phyloP scores from a whole-genome alignment of 1,284 basidiomycete genomes.

The Volvariella volvacea region DNA sequence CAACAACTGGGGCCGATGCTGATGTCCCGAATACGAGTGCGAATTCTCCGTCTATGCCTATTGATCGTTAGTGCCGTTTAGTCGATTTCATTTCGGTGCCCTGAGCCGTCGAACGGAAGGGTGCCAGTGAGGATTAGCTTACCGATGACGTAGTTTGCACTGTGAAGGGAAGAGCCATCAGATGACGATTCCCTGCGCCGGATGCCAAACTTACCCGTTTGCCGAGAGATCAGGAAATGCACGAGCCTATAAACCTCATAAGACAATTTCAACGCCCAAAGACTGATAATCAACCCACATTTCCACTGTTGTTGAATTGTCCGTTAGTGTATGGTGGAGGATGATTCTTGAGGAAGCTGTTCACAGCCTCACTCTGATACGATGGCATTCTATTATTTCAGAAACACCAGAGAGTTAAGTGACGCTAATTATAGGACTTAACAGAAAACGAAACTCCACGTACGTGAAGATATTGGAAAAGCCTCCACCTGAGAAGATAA shows the following conservation, averaged over 20 bases:
- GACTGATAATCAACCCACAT: conserved; percentile 21
- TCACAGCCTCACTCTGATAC: neutral
- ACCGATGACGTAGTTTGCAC: conserved; percentile 38
- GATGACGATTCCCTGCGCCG: no score
- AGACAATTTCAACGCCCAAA: neutral
- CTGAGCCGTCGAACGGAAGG: no score
- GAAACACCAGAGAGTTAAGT: no score
- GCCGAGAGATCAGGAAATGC: conserved; percentile 41
- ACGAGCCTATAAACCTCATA: conserved; percentile 22
- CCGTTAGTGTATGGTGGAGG: conserved; percentile 32
- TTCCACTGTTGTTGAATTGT: conserved; percentile 43
- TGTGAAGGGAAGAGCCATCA: conserved; percentile 12
- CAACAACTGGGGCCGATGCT: conserved; percentile 32
- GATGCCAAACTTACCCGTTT: conserved; percentile 28
- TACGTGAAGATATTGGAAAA: conserved; percentile 39
- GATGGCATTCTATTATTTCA: neutral
- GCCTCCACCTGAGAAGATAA: conserved; percentile 39
- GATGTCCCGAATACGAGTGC: conserved; percentile 29
- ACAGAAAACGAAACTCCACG: no score
- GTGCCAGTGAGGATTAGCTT: no score
- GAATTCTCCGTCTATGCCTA: conserved; percentile 28
- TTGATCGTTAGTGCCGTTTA: no score
- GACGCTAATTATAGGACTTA: neutral
- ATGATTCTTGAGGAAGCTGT: conserved; percentile 21
- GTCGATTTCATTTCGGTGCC: no score